These are phyloP conservation scores for Paramarasmius palmivorus DNA, from an alignment of 1,284 basidiomycete genomes.

Conservation along the genomic window DNA sequence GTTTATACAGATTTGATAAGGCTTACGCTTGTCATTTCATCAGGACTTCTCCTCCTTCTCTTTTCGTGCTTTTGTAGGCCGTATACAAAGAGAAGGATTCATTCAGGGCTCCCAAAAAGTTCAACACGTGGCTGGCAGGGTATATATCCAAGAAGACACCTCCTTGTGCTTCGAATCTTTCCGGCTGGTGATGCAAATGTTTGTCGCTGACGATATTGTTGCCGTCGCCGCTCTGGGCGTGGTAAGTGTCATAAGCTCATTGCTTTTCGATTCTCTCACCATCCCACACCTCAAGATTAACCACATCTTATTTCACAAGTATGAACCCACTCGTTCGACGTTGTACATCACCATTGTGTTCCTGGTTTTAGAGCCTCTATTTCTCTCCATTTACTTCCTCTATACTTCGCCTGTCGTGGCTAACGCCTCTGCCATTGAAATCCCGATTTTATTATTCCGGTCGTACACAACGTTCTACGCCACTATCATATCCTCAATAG, in stretches of 20 bases:
- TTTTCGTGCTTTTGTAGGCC: too few species aligned
- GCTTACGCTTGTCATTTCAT: too few species aligned
- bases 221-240: background rate
- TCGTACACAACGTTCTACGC: slow-evolving; percentile 18
- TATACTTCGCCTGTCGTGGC: too few species aligned
- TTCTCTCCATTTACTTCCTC: background rate
- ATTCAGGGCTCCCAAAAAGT: too few species aligned
- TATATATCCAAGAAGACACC: too few species aligned
- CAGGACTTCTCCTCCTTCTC: too few species aligned
- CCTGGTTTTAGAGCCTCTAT: background rate
- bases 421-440: background rate
- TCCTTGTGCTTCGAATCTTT: too few species aligned
- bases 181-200: background rate
- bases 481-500: slow-evolving; percentile 20
- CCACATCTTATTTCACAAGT: background rate
- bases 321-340: slow-evolving; percentile 1
- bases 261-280: background rate
- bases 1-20: too few species aligned
- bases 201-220: background rate
- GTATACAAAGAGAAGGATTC: too few species aligned
- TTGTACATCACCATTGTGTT: background rate
- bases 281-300: background rate
- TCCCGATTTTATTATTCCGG: background rate
- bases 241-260: background rate
- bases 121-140: too few species aligned